Percentiles rank a stretch among this genome's conserved stretches.
Conservation (phyloP, 331 rosid genomes). For the Malus hybrid region DNA sequence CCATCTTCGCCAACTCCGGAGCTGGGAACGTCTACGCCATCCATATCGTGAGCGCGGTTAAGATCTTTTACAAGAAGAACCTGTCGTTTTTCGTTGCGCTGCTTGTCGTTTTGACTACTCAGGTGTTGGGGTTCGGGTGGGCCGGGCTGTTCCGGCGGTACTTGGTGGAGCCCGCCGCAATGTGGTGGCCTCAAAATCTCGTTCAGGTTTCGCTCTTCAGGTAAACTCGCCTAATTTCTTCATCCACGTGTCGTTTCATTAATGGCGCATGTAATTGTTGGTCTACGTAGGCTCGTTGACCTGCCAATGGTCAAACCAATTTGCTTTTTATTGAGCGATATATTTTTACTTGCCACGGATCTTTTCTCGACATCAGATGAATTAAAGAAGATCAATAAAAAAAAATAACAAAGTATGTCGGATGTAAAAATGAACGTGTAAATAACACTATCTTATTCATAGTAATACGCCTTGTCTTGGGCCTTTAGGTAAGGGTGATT, state of each 20-base stretch:
- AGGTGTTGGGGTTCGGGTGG: slow-evolving; percentile 77
- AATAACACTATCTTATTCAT: too few species aligned
- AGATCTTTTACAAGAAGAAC: slow-evolving; percentile 30
- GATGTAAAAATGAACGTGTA: too few species aligned
- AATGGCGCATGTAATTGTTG: neutral
- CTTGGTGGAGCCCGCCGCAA: slow-evolving; percentile 75
- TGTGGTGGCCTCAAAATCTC: slow-evolving; percentile 91
- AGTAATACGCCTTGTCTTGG: too few species aligned
- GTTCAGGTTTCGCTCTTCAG: slow-evolving; percentile 84
- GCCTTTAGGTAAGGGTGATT: too few species aligned
- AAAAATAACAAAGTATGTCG: too few species aligned
- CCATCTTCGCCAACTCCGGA: slow-evolving; percentile 46
- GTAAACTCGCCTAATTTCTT: slow-evolving; percentile 10
- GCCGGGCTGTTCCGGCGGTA: slow-evolving; percentile 70
- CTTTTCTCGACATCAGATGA: too few species aligned
- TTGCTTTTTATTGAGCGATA: too few species aligned
- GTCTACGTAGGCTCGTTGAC: neutral
- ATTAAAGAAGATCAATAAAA: rapidly evolving
- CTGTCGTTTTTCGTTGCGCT: slow-evolving; percentile 24
- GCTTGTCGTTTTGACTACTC: slow-evolving; percentile 36
- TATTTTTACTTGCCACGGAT: too few species aligned
- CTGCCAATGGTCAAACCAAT: neutral
- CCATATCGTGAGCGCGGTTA: slow-evolving; percentile 29
- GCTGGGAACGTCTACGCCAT: slow-evolving; percentile 35
- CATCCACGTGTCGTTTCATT: neutral